Percentiles rank a stretch among this genome's conserved stretches.
Conservation (phyloP, 371 early-diverging fungal genomes). For the Mortierella sp. region DNA sequence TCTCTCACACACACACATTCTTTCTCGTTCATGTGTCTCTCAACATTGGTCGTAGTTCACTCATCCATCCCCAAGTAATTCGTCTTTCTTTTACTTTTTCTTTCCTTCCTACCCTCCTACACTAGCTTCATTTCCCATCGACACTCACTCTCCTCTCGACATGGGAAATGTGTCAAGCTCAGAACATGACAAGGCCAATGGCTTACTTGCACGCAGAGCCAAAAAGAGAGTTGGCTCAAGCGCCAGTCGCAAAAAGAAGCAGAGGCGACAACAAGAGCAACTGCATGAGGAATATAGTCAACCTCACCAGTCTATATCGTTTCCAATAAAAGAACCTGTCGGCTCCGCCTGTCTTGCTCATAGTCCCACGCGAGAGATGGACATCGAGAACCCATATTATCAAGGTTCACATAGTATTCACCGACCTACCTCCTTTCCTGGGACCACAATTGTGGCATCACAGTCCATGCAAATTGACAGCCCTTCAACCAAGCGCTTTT, state of each 20-base stretch:
- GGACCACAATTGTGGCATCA: background rate
- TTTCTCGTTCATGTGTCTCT: too few species aligned
- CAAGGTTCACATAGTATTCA: slow-evolving; percentile 8
- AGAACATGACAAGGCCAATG: slow-evolving; percentile 32
- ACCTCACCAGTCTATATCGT: background rate
- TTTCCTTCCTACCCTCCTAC: too few species aligned
- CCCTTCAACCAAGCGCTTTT: background rate
- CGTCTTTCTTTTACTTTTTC: too few species aligned
- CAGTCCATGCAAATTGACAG: background rate
- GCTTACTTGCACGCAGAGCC: slow-evolving; percentile 13
- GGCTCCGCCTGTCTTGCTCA: background rate
- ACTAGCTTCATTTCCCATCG: background rate
- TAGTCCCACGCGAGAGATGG: background rate
- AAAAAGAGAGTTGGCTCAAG: slow-evolving; percentile 14
- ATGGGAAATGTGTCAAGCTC: slow-evolving; percentile 48
- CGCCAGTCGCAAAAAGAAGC: slow-evolving; percentile 6
- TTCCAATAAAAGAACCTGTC: background rate
- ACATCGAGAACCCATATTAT: background rate
- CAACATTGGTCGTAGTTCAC: too few species aligned
- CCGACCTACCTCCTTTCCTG: slow-evolving; percentile 13
- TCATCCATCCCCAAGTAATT: background rate
- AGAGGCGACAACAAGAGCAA: slow-evolving; percentile 19
- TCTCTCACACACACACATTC: too few species aligned
- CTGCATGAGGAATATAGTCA: background rate
- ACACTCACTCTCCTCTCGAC: background rate